Conservation (phyloP, 73 alveolate species). For the Paramecium biaurelia region DNA sequence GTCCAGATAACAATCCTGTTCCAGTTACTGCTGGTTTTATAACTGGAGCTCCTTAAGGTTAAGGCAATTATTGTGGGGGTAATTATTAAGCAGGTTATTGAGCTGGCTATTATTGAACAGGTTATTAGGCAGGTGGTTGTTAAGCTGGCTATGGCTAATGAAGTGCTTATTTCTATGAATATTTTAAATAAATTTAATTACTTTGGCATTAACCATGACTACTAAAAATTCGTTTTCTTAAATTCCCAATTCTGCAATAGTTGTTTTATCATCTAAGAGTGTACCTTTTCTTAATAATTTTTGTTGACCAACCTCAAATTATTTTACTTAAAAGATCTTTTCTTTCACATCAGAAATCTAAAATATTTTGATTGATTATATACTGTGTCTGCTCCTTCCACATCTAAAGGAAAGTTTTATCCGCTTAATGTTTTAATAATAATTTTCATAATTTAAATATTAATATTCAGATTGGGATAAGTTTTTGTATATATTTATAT, state of each 20-base stretch:
- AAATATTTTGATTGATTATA: not conserved
- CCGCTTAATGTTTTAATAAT: slow-evolving; percentile 30
- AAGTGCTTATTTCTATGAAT: slow-evolving; percentile 36
- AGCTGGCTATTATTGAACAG: slow-evolving; percentile 13
- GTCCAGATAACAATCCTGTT: slow-evolving; percentile 38
- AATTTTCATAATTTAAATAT: slow-evolving; percentile 46
- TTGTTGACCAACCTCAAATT: slow-evolving; percentile 5
- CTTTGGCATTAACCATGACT: not conserved
- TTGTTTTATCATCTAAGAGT: slow-evolving; percentile 3
- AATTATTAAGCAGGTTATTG: slow-evolving; percentile 11
- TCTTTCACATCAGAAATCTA: not conserved
- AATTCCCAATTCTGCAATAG: slow-evolving; percentile 12
- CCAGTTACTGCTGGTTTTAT: slow-evolving; percentile 2
- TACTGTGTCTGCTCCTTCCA: slow-evolving; percentile 36
- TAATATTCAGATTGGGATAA: slow-evolving; percentile 41
- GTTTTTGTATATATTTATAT: not conserved
- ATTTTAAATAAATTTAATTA: not conserved
- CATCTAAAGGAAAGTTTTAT: slow-evolving; percentile 34
- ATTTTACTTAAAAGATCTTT: not conserved
- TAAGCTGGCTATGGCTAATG: slow-evolving; percentile 41
- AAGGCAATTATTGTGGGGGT: not conserved
- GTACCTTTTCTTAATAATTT: slow-evolving; percentile 47
- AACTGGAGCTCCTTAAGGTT: slow-evolving; percentile 27
- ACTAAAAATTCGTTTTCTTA: slow-evolving; percentile 16
- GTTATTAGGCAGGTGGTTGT: slow-evolving; percentile 52